Base-by-base conservation (phyloP, 768 basidiomycete species). In the Boletus tylopilopsis region DNA sequence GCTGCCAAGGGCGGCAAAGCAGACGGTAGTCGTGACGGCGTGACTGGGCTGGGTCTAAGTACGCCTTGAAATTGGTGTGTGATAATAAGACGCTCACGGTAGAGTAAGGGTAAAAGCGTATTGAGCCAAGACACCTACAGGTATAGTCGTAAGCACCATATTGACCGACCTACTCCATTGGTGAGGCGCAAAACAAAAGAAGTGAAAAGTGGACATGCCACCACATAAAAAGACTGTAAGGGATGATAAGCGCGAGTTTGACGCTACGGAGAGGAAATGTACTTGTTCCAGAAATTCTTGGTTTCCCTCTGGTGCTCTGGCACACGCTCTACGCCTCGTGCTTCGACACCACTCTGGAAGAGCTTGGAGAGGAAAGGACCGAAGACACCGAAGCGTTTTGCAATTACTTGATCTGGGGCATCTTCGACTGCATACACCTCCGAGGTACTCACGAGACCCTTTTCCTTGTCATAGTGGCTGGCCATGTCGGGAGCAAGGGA, bases 261-360 rank as follows among this genome's bases (percentile, higher is more conserved):
- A 51, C 13, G 8, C 23, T 34, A 49, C 18, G 36, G 35, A 18
- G 32, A 33, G 13, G 30, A 32, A 7, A 67, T 69, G 38, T 42
- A 72, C 72, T 74, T 73, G 57, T 75, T 76, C 71, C 74, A 75
- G 13, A 68, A 56, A 49, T 76, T 72, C 49, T 74, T 75, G 1
- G 53, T 63, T 44, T 73, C 71, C 51, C 76, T 57, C 61, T 78
- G 71, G 49, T 73, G 61, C 57, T 80, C 79, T 15, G 75, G 76
- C 0, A 80, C 74, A 12, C 79, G 74, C 53, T 79, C 79, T 6
- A 81, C 74, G 18, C 79, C 79, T 60, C 76, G 65, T 5, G 77
- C 77, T 60, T 81, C 79, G 18, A 80, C 75, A 40, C 77, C 78
- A 45, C 64, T 73, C 15, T 68, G 63, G 58, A 79, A 78, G 12